Evolutionary conservation across 257 asterid species (phyloP), one percentile per base, ranked within the genome.

Genomic region (Nemophila menziesii): DNA sequence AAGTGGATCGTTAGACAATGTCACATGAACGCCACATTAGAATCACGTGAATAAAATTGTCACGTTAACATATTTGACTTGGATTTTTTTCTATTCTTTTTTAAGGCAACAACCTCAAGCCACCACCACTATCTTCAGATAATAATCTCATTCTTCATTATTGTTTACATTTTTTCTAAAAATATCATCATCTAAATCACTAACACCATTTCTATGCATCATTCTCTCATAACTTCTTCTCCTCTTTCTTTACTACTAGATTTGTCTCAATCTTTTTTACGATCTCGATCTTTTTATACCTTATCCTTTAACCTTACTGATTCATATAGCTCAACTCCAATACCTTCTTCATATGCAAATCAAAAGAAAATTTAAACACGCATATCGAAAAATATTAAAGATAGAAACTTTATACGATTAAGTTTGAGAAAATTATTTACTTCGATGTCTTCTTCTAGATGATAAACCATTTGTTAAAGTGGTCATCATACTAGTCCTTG

Each of bases 221-320:
- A 67, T 57, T 59, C 71, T 60, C 51, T 90, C 75, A 52, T 87
- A 89, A 8, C 15, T 9, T 0, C 69, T 78, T 52, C 87, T 57
- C 48, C 94, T 75, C 46, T 89, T 71, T 52, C 74, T 47, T 71
- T 72, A 52, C 92, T 51, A 58, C 72, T 80, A 29, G 12, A 7
- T n/a, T n/a, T n/a, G n/a, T n/a, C n/a, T n/a, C n/a, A n/a, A n/a
- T n/a, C n/a, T n/a, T n/a, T n/a, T n/a, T n/a, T n/a, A n/a, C n/a
- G n/a, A n/a, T n/a, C n/a, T n/a, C n/a, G n/a, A 65, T 89, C 92
- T 48, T 80, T 89, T 90, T 85, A 84, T 63, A 71, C 90, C 74
- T 94, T 72, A 19, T 85, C 98, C 36, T 96, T 74, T 26, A 81
- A 67, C 48, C 95, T 68, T 9, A 69, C 69, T 1, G 96, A 74